Conservation (phyloP, 495 filamentous ascomycete genomes). For the Penicillium tannophilum region DNA sequence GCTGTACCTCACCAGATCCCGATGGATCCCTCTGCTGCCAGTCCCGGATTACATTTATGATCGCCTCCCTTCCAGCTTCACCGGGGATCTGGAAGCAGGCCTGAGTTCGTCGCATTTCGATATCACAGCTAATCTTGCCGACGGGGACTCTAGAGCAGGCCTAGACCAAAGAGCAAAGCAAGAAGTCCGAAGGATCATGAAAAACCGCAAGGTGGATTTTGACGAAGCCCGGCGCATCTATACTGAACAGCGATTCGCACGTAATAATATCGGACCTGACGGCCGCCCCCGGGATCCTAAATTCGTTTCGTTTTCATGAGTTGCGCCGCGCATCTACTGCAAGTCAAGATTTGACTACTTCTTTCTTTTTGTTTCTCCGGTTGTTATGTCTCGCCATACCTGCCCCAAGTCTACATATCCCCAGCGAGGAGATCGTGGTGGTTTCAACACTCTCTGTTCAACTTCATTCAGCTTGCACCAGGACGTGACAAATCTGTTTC, state of each 20-base stretch:
- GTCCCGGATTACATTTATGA: conserved; percentile 68
- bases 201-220: conserved; percentile 70
- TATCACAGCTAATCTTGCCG: conserved; percentile 73
- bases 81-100: conserved; percentile 79
- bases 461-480: not conserved
- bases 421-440: not conserved
- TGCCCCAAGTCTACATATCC: not conserved
- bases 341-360: not conserved
- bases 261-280: conserved; percentile 85
- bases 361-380: not conserved
- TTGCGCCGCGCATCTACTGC: not conserved
- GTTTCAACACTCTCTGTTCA: not conserved
- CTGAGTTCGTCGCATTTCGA: conserved; percentile 81
- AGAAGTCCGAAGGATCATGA: conserved; percentile 88
- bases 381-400: not conserved
- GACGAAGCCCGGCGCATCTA: conserved; percentile 88
- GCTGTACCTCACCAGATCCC: conserved; percentile 76
- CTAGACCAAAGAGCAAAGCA: conserved; percentile 77
- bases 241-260: conserved; percentile 79
- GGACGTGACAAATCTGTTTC: not conserved
- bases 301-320: conserved; percentile 87
- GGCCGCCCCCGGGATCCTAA: conserved; percentile 90
- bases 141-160: conserved; percentile 74
- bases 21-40: conserved; percentile 68
- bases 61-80: conserved; percentile 72